Evolutionary conservation across 768 basidiomycete species (phyloP).

Genomic region (Pisolithus orientalis): DNA sequence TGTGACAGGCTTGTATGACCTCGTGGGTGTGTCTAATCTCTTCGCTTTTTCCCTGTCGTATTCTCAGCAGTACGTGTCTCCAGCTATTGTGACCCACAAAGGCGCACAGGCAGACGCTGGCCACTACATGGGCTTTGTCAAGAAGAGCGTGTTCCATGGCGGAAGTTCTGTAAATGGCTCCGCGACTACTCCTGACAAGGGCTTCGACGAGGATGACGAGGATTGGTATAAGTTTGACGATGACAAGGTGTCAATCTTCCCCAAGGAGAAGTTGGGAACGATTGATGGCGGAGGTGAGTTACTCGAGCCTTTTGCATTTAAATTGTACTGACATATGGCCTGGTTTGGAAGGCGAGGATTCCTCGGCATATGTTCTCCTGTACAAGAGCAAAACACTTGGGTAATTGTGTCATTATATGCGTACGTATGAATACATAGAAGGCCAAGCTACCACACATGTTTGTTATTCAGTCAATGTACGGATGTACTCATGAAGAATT

Average conservation of each 20-base stretch:
- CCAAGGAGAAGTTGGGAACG: conserved; percentile 72
- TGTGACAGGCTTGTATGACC: conserved; percentile 80
- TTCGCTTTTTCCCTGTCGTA: conserved; percentile 3
- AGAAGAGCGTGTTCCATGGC: conserved; percentile 64
- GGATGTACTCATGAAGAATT: too few species aligned
- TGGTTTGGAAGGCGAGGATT: conserved; percentile 60
- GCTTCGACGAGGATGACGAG: conserved; percentile 53
- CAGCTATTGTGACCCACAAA: conserved; percentile 95
- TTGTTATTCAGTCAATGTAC: too few species aligned
- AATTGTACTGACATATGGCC: conserved; percentile 24
- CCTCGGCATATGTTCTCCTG: conserved; percentile 82
- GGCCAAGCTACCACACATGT: neutral
- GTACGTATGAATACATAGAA: neutral
- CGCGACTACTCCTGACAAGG: conserved; percentile 8
- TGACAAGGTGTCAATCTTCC: conserved; percentile 86
- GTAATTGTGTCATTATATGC: conserved; percentile 13
- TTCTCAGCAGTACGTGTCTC: neutral
- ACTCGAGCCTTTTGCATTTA: neutral
- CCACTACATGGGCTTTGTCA: conserved; percentile 91
- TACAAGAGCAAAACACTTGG: conserved; percentile 61
- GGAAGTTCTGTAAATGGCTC: conserved; percentile 1
- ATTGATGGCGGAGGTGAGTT: conserved; percentile 78
- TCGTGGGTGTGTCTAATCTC: conserved; percentile 59
- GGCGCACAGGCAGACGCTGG: conserved; percentile 92
- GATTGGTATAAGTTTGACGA: conserved; percentile 98